Base-by-base conservation (phyloP, 495 filamentous ascomycete genomes). In the Beverwykella pulmonaria region DNA sequence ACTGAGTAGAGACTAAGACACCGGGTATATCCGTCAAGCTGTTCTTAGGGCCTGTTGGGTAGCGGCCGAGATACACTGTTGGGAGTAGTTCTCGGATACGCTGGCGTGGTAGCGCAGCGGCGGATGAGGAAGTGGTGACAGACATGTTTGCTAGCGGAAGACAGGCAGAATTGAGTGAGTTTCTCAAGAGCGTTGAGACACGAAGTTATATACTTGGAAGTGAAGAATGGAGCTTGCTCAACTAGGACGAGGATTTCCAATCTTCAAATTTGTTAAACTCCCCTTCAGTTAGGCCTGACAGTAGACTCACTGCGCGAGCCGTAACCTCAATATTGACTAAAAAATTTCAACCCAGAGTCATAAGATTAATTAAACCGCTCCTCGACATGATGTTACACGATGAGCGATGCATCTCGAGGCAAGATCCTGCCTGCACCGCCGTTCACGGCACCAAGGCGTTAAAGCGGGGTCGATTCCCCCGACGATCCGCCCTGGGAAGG, bases 1-100 rank as follows among this genome's bases (percentile, higher is more conserved):
- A 75, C 68, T 83, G 71, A 8, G 79, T 82, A 72, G 82, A 73
- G 30, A 82, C 78, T 9, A 77, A 73, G 0, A 84, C 80, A 5
- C 80, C 80, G 36, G 79, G 76, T 22, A 85, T 76, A 69, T 84
- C 82, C 44, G 81, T 82, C 34, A 84, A 68, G 60, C 77, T 78
- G 73, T 84, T 84, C 15, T 78, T 76, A 1, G 77, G 72, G 9
- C 82, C 82, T 7, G 81, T 72, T 8, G 63, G 63, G 58, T 82
- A 71, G 29, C 71, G 50, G n/a, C 70, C 44, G 26, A 71, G 64
- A 57, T 67, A 59, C 9, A 68, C n/a, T 4, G 30, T 67, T 19
- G 77, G 80, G 49, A 81, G 69, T 52, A 83, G 69, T 47, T 79
- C 75, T 4, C 81, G 76, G 60, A 84, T 63, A 22, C 79, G 76